phyloP scores from a whole-genome alignment of 352 stramenopile species.

The Globisporangium spiculum region DNA sequence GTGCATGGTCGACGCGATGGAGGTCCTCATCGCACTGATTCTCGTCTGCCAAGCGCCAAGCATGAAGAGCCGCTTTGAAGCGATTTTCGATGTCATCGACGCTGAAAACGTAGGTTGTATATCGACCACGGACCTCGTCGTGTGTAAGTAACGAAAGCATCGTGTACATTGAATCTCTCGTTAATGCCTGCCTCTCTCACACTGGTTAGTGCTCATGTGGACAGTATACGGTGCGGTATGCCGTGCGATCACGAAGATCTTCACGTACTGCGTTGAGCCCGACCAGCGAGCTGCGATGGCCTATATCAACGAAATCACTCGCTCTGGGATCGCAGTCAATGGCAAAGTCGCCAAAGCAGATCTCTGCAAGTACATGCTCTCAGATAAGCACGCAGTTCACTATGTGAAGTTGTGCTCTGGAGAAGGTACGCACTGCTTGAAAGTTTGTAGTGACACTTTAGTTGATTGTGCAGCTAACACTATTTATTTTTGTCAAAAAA shows the following conservation, averaged over 20 bases:
- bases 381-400: slow-evolving; percentile 47
- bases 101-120: slow-evolving; percentile 30
- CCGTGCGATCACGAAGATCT: slow-evolving; percentile 57
- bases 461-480: neutral
- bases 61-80: slow-evolving; percentile 62
- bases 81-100: slow-evolving; percentile 65
- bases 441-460: neutral
- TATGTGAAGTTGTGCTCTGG: slow-evolving; percentile 66
- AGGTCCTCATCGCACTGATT: slow-evolving; percentile 57
- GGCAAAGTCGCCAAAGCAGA: slow-evolving; percentile 29
- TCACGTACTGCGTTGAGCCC: slow-evolving; percentile 45
- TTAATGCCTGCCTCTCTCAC: neutral
- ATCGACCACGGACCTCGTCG: slow-evolving; percentile 39
- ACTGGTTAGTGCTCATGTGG: slow-evolving; percentile 4
- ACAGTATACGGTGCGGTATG: slow-evolving; percentile 47
- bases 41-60: slow-evolving; percentile 60
- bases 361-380: slow-evolving; percentile 55
- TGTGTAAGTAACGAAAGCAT: slow-evolving; percentile 26
- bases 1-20: slow-evolving; percentile 70
- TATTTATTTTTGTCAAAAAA: neutral
- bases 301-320: slow-evolving; percentile 41
- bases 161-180: neutral
- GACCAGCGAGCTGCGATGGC: slow-evolving; percentile 35
- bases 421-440: slow-evolving; percentile 22
- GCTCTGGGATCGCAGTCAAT: slow-evolving; percentile 25